A percentile compares a stretch with the other conserved stretches of the same genome.
phyloP scores from a whole-genome alignment of 352 stramenopile genomes.

The Hyaloperonospora arabidopsidis region DNA sequence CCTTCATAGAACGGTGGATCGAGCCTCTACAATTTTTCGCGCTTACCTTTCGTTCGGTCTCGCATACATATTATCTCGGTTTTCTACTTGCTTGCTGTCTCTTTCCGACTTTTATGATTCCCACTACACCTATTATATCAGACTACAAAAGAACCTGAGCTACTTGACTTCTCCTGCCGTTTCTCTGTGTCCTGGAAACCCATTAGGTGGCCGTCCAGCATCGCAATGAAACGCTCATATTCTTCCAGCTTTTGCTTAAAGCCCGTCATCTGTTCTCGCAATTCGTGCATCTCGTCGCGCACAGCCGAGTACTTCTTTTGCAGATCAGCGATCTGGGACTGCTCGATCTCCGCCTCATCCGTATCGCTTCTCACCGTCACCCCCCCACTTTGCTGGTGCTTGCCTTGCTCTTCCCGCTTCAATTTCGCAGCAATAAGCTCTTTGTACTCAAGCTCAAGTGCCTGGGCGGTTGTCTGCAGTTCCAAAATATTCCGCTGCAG shows the following conservation, averaged over 20 bases:
- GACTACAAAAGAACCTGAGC: slow-evolving; percentile 16
- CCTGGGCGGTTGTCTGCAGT: slow-evolving; percentile 31
- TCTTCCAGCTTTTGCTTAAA: slow-evolving; percentile 43
- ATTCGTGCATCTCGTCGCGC: slow-evolving; percentile 34
- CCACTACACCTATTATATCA: too few relatives aligned
- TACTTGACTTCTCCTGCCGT: slow-evolving; percentile 13
- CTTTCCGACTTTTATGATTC: too few relatives aligned
- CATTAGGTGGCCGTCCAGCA: slow-evolving; percentile 40
- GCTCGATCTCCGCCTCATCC: slow-evolving; percentile 21
- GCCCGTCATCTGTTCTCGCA: slow-evolving; percentile 34
- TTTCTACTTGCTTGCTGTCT: too few relatives aligned
- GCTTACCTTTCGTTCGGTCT: too few relatives aligned
- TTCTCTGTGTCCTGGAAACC: slow-evolving; percentile 30
- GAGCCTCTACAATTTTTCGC: too few relatives aligned
- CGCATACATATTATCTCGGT: too few relatives aligned
- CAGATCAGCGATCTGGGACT: slow-evolving; percentile 24
- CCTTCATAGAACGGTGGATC: too few relatives aligned
- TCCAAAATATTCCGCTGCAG: slow-evolving; percentile 28
- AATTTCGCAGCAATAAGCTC: slow-evolving; percentile 28
- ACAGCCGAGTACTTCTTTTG: slow-evolving; percentile 37
- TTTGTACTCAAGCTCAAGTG: slow-evolving; percentile 36
- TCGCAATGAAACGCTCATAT: slow-evolving; percentile 43
- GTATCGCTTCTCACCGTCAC: slow-evolving; percentile 15
- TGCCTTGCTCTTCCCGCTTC: slow-evolving; percentile 18
- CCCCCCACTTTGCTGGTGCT: slow-evolving; percentile 11